Conservation (phyloP, 768 basidiomycete species). For the Kwoniella sp. region DNA sequence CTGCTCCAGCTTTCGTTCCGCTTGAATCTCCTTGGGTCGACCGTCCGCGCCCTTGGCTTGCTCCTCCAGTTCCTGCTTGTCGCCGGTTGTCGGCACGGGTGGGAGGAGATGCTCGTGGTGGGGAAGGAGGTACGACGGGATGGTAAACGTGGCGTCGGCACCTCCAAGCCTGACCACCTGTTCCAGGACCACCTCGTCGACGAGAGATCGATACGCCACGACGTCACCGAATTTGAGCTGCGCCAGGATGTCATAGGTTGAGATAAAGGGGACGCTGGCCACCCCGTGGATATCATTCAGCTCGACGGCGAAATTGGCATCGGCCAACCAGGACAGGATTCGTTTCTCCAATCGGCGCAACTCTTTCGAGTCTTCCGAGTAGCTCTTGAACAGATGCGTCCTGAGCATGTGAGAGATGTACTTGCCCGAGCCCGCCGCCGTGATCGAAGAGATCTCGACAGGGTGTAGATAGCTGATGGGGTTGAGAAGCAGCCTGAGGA, state of each 20-base stretch:
- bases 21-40: conserved; percentile 14
- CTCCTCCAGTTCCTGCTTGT: conserved; percentile 6
- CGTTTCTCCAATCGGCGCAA: conserved; percentile 14
- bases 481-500: conserved; percentile 21
- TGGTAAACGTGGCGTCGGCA: conserved; percentile 16
- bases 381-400: conserved; percentile 16
- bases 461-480: conserved; percentile 26
- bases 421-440: conserved; percentile 13
- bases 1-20: conserved; percentile 10
- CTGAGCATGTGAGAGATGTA: conserved; percentile 14
- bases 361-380: conserved; percentile 10
- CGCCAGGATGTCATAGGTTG: conserved; percentile 11
- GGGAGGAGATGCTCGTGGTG: conserved; percentile 24
- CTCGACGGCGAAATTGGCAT: conserved; percentile 22
- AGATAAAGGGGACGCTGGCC: conserved; percentile 17
- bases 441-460: conserved; percentile 19
- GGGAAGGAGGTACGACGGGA: conserved; percentile 20
- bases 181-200: background rate
- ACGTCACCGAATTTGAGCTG: conserved; percentile 12
- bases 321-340: conserved; percentile 14
- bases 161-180: conserved; percentile 15
- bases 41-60: conserved; percentile 11
- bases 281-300: conserved; percentile 13
- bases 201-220: conserved; percentile 9
- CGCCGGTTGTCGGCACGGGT: background rate